Conservation (phyloP, 805 yeast genomes). For the Pichia ethanolica region DNA sequence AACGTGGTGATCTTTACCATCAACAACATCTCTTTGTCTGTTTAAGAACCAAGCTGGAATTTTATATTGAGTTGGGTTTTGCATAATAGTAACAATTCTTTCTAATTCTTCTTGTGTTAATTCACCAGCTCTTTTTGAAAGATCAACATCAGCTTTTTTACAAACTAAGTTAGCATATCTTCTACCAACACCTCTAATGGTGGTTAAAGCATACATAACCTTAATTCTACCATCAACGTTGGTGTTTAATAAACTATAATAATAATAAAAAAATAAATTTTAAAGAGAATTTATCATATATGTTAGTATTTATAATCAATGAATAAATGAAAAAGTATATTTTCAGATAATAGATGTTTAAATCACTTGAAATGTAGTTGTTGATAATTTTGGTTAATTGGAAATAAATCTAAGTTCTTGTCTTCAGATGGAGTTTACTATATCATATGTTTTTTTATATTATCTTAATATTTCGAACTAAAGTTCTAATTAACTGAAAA, state of each 20-base stretch:
- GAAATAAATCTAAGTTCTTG: too few species aligned
- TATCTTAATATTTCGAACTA: too few species aligned
- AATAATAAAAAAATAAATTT: constrained; percentile 6
- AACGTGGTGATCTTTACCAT: constrained; percentile 98
- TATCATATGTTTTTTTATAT: too few species aligned
- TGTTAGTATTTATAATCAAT: constrained; percentile 1
- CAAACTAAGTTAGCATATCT: constrained; percentile 99
- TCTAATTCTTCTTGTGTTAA: constrained; percentile 99
- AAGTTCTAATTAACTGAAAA: too few species aligned
- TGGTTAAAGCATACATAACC: constrained; percentile 99
- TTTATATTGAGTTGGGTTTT: constrained; percentile 99
- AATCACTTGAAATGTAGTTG: too few species aligned
- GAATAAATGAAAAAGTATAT: neutral
- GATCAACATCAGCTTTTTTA: constrained; percentile 99
- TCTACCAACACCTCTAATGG: constrained; percentile 99
- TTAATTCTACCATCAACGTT: constrained; percentile 99
- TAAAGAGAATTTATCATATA: too few species aligned
- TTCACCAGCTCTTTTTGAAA: constrained; percentile 99
- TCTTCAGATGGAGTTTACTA: too few species aligned
- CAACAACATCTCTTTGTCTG: constrained; percentile 97
- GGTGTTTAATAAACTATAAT: constrained; percentile 92
- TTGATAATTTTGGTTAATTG: too few species aligned
- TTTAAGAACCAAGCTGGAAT: constrained; percentile 99
- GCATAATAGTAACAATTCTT: constrained; percentile 99
- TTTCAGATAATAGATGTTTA: too few species aligned